Evolutionary conservation across 106 monocot genomes (phyloP).

Genomic region (Xerophyta viscosa): DNA sequence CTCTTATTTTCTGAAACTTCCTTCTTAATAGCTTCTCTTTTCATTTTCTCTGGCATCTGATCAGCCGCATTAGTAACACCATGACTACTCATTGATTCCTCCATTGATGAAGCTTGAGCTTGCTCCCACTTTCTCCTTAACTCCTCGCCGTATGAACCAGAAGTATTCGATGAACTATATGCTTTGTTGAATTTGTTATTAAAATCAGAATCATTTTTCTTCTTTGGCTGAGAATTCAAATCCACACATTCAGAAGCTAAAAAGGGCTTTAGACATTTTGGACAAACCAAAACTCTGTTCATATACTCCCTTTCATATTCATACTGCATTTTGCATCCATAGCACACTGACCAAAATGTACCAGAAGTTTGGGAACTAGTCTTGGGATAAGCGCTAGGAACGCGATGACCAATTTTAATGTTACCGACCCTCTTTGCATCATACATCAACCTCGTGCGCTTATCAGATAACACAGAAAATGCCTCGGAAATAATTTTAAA

Average conservation of each 20-base stretch:
- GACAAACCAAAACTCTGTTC: conserved; percentile 61
- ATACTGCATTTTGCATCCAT: conserved; percentile 67
- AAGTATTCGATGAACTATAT: background rate
- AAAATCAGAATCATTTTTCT: conserved; percentile 4
- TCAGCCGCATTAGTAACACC: conserved; percentile 44
- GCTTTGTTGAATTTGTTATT: conserved; percentile 5
- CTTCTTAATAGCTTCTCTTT: conserved; percentile 43
- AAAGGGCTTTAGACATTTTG: conserved; percentile 62
- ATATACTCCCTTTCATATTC: conserved; percentile 61
- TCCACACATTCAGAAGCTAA: conserved; percentile 29
- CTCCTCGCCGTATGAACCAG: conserved; percentile 3
- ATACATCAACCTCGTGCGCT: conserved; percentile 41
- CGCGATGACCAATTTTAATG: too few relatives aligned
- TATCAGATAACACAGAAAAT: conserved; percentile 73
- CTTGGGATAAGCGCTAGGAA: too few relatives aligned
- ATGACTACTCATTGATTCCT: too few relatives aligned
- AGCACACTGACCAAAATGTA: conserved; percentile 86
- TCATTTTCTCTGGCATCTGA: conserved; percentile 48
- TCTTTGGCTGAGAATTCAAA: conserved; percentile 15
- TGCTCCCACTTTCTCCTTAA: too few relatives aligned
- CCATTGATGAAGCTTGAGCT: too few relatives aligned
- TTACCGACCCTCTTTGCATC: conserved; percentile 43
- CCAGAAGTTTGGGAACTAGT: conserved; percentile 4
- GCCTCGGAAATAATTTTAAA: conserved; percentile 75
- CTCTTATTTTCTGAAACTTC: conserved; percentile 22